phyloP scores from a whole-genome alignment of 2,329 filamentous ascomycete species.

The Alternaria hordeiaustralica region DNA sequence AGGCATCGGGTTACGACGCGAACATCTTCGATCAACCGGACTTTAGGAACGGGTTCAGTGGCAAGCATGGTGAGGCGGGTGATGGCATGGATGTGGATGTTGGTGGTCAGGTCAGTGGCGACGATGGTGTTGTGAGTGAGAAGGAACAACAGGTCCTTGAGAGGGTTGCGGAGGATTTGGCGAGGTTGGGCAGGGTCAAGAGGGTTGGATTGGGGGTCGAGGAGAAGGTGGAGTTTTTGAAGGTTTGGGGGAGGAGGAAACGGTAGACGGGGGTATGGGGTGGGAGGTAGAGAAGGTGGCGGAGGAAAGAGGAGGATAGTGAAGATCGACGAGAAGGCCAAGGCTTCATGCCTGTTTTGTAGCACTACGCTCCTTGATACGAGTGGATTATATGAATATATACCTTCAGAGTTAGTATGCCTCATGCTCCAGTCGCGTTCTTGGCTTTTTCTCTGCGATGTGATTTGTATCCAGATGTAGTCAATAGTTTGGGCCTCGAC shows the following conservation, averaged over 20 bases:
- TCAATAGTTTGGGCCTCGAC: background rate
- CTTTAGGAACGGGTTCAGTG: conserved; percentile 27
- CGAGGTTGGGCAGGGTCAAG: conserved; percentile 86
- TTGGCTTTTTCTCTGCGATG: background rate
- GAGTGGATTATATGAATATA: background rate
- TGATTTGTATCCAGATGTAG: background rate
- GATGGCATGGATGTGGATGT: conserved; percentile 26
- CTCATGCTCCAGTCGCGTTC: background rate
- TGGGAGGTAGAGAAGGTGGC: background rate
- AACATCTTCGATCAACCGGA: conserved; percentile 44
- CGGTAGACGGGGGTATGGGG: conserved; percentile 7
- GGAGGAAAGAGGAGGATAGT: background rate
- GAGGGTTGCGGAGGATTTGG: conserved; percentile 81
- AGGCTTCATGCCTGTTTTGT: background rate
- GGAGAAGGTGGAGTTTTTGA: conserved; percentile 84
- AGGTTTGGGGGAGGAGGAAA: conserved; percentile 65
- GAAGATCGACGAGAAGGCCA: background rate
- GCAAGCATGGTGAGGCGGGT: conserved; percentile 16
- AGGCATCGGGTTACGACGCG: conserved; percentile 34
- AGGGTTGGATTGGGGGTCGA: conserved; percentile 81
- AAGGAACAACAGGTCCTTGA: conserved; percentile 75
- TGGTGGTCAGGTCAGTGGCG: background rate
- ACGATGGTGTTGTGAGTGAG: conserved; percentile 27
- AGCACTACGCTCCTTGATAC: background rate
- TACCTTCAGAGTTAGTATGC: background rate